Evolutionary conservation across 169 alveolate genomes (phyloP).

Genomic region (Plasmodium vinckei): DNA sequence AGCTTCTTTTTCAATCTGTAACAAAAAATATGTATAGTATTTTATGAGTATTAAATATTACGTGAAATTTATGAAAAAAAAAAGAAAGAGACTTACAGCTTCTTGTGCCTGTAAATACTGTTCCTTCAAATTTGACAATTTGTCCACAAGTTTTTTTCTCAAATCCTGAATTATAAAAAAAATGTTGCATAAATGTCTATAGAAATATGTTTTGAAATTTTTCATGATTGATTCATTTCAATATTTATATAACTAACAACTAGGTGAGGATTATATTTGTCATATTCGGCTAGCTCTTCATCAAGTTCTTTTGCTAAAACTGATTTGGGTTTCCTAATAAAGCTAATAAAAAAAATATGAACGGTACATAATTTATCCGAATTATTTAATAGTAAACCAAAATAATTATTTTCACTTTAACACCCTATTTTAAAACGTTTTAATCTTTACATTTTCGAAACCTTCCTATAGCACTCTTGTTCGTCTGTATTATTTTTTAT

Average conservation of each 20-base stretch:
- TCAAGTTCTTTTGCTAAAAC: constrained; percentile 26
- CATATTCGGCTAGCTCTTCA: constrained; percentile 60
- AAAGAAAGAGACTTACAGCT: neutral
- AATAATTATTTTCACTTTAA: too few species aligned
- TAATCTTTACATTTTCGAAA: constrained; percentile 39
- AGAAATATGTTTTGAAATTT: neutral
- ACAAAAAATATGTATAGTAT: too few species aligned
- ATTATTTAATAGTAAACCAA: too few species aligned
- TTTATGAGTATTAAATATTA: too few species aligned
- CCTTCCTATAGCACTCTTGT: constrained; percentile 64
- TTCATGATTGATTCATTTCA: neutral
- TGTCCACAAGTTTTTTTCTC: neutral
- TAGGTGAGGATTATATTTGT: constrained; percentile 34
- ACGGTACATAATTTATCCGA: neutral
- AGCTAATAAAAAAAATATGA: constrained; percentile 3
- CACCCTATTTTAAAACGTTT: neutral
- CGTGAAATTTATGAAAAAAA: neutral
- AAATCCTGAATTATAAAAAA: neutral
- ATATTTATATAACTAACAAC: constrained; percentile 15
- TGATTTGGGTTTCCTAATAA: constrained; percentile 31
- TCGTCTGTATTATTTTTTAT: constrained; percentile 26
- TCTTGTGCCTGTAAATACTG: neutral
- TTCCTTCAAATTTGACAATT: neutral
- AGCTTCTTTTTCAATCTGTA: too few species aligned
- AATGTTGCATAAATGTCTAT: neutral